Evolutionary conservation across 164 flowering plant species (phyloP).

Genomic region (Pachysandra terminalis): DNA sequence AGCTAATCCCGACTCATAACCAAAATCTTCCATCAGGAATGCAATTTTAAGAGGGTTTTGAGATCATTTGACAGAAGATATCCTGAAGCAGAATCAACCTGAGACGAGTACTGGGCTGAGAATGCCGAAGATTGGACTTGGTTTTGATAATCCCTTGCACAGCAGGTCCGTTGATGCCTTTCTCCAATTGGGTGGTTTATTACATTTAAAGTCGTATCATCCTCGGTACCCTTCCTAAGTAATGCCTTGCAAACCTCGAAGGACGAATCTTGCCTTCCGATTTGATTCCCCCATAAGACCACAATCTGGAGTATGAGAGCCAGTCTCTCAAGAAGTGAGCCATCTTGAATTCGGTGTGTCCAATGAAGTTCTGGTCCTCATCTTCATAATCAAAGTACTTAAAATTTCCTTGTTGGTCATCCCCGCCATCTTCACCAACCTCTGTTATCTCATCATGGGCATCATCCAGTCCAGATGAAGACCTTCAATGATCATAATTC

Average conservation of each 20-base stretch:
- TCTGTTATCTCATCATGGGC: constrained; percentile 11
- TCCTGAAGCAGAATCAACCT: neutral
- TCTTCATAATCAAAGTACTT: constrained; percentile 7
- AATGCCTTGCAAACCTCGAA: constrained; percentile 6
- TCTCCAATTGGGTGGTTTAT: constrained; percentile 8
- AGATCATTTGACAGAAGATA: neutral
- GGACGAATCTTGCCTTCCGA: constrained; percentile 6
- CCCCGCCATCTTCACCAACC: neutral
- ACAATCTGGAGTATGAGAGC: constrained; percentile 23
- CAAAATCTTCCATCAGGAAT: neutral
- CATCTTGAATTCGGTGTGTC: constrained; percentile 14
- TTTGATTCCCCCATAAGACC: constrained; percentile 6
- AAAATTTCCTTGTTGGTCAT: constrained; percentile 12
- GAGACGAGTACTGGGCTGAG: neutral
- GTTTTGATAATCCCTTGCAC: neutral
- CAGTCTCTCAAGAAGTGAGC: constrained; percentile 28
- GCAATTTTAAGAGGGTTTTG: neutral
- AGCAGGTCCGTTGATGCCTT: neutral
- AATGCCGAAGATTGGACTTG: neutral
- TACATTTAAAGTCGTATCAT: constrained; percentile 11
- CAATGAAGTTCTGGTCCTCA: constrained; percentile 8
- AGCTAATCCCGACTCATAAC: neutral
- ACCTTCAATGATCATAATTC: constrained; percentile 5
- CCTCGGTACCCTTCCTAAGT: constrained; percentile 14
- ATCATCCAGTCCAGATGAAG: constrained; percentile 9